Evolutionary conservation across 106 monocot genomes (phyloP).

Genomic region (Cymbidium sinense): DNA sequence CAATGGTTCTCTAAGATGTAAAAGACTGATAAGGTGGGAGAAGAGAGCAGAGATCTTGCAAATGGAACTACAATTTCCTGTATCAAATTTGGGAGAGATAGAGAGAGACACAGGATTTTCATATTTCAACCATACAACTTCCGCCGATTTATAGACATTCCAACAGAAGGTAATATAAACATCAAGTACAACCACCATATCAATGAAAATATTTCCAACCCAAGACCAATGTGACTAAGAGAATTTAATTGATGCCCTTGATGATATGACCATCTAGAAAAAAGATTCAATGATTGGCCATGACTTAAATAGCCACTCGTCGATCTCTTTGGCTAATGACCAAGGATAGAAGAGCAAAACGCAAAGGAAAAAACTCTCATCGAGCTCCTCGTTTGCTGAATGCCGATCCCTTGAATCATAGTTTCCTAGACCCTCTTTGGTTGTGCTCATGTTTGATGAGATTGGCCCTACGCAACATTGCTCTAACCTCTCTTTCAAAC

Average conservation of each 20-base stretch:
- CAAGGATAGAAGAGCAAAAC: not conserved
- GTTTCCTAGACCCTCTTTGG: constrained; percentile 34
- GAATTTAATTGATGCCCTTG: not conserved
- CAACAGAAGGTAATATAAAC: no score
- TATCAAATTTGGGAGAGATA: no score
- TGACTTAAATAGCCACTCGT: not conserved
- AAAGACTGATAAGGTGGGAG: no score
- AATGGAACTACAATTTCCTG: no score
- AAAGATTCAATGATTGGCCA: not conserved
- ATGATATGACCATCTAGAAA: not conserved
- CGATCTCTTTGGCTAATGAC: not conserved
- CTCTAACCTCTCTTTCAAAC: constrained; percentile 76
- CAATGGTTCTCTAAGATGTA: no score
- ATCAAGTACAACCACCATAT: no score
- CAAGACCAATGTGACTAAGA: not conserved
- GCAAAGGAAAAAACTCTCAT: not conserved
- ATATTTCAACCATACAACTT: no score
- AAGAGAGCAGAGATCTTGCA: no score
- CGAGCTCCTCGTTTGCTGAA: not conserved
- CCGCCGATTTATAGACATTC: no score
- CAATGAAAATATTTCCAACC: no score
- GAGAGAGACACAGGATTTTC: no score
- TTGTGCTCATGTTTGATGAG: constrained; percentile 70
- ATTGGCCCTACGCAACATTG: constrained; percentile 80
- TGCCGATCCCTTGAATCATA: constrained; percentile 12